Conservation (phyloP, 306 rosid genomes). For the Adenanthera pavonina region DNA sequence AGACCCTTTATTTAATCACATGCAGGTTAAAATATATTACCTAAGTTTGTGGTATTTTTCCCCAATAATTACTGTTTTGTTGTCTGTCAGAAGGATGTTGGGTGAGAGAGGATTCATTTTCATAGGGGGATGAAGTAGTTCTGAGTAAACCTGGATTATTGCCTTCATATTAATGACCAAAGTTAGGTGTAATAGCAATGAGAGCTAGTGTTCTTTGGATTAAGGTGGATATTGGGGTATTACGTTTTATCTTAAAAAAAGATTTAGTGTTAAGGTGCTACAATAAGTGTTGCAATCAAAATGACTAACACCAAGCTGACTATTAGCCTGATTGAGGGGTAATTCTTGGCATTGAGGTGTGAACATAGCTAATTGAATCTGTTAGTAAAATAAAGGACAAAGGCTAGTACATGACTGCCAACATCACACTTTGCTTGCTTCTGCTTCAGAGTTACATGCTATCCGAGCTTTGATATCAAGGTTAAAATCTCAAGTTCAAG, state of each 20-base stretch:
- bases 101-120: slow-evolving; percentile 10
- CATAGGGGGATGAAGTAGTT: slow-evolving; percentile 13
- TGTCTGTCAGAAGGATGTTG: slow-evolving; percentile 1
- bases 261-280: neutral
- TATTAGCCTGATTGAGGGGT: neutral
- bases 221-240: neutral
- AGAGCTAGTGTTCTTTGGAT: neutral
- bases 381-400: slow-evolving; percentile 10
- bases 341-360: slow-evolving; percentile 14
- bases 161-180: neutral
- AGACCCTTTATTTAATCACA: neutral
- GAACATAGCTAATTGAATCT: neutral
- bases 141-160: slow-evolving; percentile 5
- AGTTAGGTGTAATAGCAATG: neutral
- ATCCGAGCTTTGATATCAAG: neutral
- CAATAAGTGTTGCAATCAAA: slow-evolving; percentile 9
- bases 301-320: neutral
- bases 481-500: neutral
- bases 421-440: neutral
- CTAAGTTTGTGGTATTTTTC: neutral
- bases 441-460: neutral
- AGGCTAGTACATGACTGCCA: neutral
- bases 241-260: neutral
- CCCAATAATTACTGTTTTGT: neutral
- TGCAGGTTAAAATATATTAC: neutral